phyloP scores from a whole-genome alignment of 176 grass and related monocot species.

The Aegilops bicornis region DNA sequence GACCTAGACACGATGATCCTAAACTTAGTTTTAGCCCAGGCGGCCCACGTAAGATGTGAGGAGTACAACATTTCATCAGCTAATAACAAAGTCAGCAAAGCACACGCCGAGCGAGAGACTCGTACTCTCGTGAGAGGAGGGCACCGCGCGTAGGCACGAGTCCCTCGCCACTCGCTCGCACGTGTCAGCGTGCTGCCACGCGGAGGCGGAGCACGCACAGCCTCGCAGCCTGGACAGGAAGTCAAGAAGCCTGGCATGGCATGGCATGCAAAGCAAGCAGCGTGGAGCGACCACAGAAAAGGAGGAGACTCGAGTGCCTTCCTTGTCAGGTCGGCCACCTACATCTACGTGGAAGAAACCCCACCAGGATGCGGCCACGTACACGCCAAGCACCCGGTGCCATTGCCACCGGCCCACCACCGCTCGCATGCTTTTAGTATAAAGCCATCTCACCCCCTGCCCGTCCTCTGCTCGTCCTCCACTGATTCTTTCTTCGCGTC shows the following conservation, averaged over 20 bases:
- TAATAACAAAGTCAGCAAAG: too few relatives aligned
- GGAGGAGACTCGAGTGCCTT: too few relatives aligned
- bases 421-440: background rate
- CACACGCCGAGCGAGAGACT: background rate
- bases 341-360: background rate
- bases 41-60: too few relatives aligned
- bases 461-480: too few relatives aligned
- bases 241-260: background rate
- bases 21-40: too few relatives aligned
- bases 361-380: conserved; percentile 33
- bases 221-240: background rate
- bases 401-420: background rate
- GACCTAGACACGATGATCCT: too few relatives aligned
- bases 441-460: background rate
- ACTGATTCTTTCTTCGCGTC: background rate
- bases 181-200: background rate
- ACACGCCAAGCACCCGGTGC: conserved; percentile 40
- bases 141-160: background rate
- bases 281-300: too few relatives aligned
- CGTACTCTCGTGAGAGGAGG: background rate
- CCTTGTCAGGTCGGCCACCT: background rate
- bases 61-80: too few relatives aligned
- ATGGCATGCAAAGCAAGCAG: background rate
- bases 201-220: background rate
- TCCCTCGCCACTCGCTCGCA: background rate